Base-by-base conservation (phyloP, 2,329 filamentous ascomycete genomes). In the Pseudocercospora pini-densiflorae region DNA sequence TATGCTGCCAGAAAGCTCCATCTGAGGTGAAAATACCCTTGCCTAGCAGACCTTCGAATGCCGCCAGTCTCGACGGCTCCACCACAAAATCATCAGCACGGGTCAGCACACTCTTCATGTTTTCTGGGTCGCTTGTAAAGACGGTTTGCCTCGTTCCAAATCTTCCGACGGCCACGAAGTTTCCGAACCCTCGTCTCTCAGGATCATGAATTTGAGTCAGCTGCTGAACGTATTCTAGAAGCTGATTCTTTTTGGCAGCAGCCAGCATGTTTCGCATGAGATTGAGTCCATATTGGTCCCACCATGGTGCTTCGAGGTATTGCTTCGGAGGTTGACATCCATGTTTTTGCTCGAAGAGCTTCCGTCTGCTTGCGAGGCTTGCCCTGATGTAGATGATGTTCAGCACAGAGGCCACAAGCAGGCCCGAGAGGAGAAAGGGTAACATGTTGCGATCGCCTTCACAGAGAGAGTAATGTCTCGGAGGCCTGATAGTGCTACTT, bases 1-100 rank as follows among this genome's bases (percentile, higher is more conserved):
- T 68, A 43, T 73, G 70, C 14, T 61, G 51, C 73, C 73, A 74
- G 40, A 67, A 64, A 9, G 66, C 75, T 24, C 81, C 81, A 66
- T 82, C 80, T 5, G 51, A 16, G 3, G 51, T 55, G 14, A 55
- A 55, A 12, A 73, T 68, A 51, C 68, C 68, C 9, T 69, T 79
- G 23, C 80, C 80, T 9, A 66, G 27, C 16, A 63, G 49, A 29
- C 51, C 40, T 43, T 59, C 24, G 24, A 65, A 29, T 27, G 43
- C 49, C 40, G 40, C 40, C 40, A 43, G 7, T 43, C 40, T 43
- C 40, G 40, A 43, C 40, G 40, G 40, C 40, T 43, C 40, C 2
- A 43, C 40, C 40, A 43, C 14, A 43, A 43, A 43, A 6, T 43
- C 40, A 43, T 43, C 40, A 43, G 40, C 40, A 14, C 40, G 40